Base-by-base conservation (phyloP, 805 yeast genomes). In the Lipomyces yamanashiensis region DNA sequence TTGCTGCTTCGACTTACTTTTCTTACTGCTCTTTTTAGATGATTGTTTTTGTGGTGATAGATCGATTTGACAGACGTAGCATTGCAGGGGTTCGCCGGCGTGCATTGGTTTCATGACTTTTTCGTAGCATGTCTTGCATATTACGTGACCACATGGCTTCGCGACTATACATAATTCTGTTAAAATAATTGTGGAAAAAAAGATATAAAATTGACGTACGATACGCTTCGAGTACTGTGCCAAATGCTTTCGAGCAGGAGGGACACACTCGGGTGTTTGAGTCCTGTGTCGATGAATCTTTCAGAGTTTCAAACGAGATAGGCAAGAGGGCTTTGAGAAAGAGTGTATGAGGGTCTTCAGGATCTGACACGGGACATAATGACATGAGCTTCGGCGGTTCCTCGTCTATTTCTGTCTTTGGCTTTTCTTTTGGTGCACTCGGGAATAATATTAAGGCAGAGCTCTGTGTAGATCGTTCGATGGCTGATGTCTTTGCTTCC, bases 131-230 rank as follows among this genome's bases (percentile, higher is more conserved):
- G 61, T 13, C 28, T 63, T 63, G 56, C 70, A 67, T 4, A 67
- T 54, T 6, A 66, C 56, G 34, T 67, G 70, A 34, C 70, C 70
- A 43, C 70, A 67, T 28, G 68, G 66, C 17, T 34, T 56, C 9
- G 68, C 44, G 15, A 66, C 67, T 64, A 19, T 34, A 17, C 8
- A n/a, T 39, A 15, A 19, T 15, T 43, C n/a, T 15, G 41, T 39
- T 39, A 39, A 15, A 39, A 12, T 7, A 19, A 43, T 43, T n/a
- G 4, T 19, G 23, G 41, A 23, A 53, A 40, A 17, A 43, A 21
- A n/a, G 17, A n/a, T 54, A 34, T 28, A 37, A 7, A 15, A 9
- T n/a, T n/a, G 10, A 57, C 67, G 7, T 58, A 64, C 67, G 56
- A 15, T 66, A 66, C 1, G 67, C 69, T 33, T 64, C 68, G 10